These are phyloP conservation scores for Parathielavia hyrcaniae DNA, from an alignment of 495 filamentous ascomycete species.

Conservation along the genomic window DNA sequence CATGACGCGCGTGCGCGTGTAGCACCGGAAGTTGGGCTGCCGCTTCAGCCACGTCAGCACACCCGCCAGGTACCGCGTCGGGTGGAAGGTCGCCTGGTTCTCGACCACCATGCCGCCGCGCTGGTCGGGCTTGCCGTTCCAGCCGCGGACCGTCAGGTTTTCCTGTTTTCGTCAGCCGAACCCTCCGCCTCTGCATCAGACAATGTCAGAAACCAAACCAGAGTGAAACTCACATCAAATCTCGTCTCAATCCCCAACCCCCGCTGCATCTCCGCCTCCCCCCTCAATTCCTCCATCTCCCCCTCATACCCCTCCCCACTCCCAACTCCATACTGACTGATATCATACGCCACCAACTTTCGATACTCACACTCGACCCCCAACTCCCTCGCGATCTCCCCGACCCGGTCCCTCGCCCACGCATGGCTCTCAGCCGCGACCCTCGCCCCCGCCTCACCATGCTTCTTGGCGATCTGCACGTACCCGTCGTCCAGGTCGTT, in stretches of 20 bases:
- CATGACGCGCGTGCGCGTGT: conserved; percentile 45
- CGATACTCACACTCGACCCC: conserved; percentile 54
- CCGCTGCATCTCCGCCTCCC: conserved; percentile 41
- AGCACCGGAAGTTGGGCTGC: conserved; percentile 50
- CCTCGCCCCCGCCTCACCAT: conserved; percentile 44
- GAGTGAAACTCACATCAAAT: conserved; percentile 31
- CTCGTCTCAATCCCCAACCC: conserved; percentile 39
- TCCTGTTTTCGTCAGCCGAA: conserved; percentile 19
- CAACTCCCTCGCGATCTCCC: conserved; percentile 42
- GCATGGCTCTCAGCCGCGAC: conserved; percentile 49
- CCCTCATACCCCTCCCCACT: conserved; percentile 36
- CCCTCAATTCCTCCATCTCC: conserved; percentile 34
- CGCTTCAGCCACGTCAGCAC: conserved; percentile 45
- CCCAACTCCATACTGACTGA: conserved; percentile 33
- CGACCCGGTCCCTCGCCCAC: conserved; percentile 49
- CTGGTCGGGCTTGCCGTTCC: conserved; percentile 46
- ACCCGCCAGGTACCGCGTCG: conserved; percentile 50
- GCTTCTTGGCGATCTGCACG: conserved; percentile 44
- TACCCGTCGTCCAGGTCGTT: conserved; percentile 51
- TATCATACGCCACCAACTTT: conserved; percentile 40
- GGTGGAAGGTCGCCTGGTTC: conserved; percentile 54
- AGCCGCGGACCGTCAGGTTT: conserved; percentile 36
- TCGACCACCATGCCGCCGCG: conserved; percentile 43
- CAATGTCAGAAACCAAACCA: too few species aligned
- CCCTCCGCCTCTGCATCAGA: background rate